These are phyloP conservation scores for Chlorencoelia australis DNA, from an alignment of 2,329 filamentous ascomycete species.

Conservation along the genomic window DNA sequence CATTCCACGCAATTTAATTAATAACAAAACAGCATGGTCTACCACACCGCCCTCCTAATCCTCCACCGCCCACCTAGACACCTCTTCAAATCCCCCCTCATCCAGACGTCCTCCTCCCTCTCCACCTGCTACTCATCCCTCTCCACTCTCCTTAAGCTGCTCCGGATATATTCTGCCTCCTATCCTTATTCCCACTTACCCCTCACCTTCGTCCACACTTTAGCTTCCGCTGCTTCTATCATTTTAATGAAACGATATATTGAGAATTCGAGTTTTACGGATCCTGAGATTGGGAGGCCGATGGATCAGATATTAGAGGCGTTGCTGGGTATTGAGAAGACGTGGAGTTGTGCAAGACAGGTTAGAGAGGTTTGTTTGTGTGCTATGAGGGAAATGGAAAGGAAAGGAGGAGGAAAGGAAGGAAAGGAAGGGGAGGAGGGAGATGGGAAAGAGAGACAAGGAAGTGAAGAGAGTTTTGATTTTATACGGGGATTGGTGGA, in stretches of 20 bases:
- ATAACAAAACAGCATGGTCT: constrained; percentile 30
- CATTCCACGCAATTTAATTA: no score
- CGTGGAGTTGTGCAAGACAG: constrained; percentile 37
- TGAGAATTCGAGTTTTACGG: constrained; percentile 29
- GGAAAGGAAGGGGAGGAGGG: no score
- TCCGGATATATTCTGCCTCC: constrained; percentile 34
- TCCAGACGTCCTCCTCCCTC: constrained; percentile 35
- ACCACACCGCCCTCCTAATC: constrained; percentile 42
- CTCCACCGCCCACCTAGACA: constrained; percentile 39
- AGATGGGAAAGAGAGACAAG: no score
- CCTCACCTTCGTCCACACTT: constrained; percentile 39
- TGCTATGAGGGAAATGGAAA: constrained; percentile 12
- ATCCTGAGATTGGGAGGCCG: constrained; percentile 37
- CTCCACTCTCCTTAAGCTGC: constrained; percentile 34
- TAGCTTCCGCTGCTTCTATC: constrained; percentile 37
- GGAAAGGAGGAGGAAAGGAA: no score
- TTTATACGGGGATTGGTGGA: constrained; percentile 11
- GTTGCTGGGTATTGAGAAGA: constrained; percentile 41
- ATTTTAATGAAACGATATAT: constrained; percentile 38
- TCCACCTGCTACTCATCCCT: constrained; percentile 41
- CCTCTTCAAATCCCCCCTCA: constrained; percentile 31
- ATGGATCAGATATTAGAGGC: constrained; percentile 40
- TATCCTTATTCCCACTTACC: constrained; percentile 36
- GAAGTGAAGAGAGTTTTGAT: constrained; percentile 15
- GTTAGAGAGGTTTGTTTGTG: constrained; percentile 29